phyloP scores from a whole-genome alignment of 768 basidiomycete genomes.

The Suillus bovinus region DNA sequence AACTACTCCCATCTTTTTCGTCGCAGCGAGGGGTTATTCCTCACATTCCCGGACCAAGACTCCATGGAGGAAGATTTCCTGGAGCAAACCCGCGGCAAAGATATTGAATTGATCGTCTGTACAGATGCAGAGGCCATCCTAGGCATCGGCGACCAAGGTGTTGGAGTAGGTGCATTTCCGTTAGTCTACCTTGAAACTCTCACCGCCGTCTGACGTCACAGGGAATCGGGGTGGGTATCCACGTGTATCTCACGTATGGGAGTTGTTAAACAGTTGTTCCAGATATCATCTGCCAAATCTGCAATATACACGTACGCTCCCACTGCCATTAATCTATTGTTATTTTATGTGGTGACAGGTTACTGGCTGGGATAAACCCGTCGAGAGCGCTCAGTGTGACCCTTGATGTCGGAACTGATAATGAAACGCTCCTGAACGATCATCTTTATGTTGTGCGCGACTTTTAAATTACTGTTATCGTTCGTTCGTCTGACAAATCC shows the following conservation, averaged over 20 bases:
- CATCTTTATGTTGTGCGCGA: slow-evolving; percentile 62
- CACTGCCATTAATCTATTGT: background rate
- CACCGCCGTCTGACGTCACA: slow-evolving; percentile 16
- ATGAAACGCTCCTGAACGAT: slow-evolving; percentile 61
- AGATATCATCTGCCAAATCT: slow-evolving; percentile 80
- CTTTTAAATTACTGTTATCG: background rate
- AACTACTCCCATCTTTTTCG: slow-evolving; percentile 86
- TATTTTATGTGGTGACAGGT: slow-evolving; percentile 32
- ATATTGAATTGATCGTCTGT: slow-evolving; percentile 79
- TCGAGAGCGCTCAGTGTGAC: slow-evolving; percentile 56
- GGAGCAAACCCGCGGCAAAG: slow-evolving; percentile 57
- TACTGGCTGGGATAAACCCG: slow-evolving; percentile 69
- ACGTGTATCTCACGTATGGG: background rate
- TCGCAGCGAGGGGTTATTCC: slow-evolving; percentile 73
- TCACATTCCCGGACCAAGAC: slow-evolving; percentile 60
- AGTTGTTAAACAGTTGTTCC: slow-evolving; percentile 4
- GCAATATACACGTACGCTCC: slow-evolving; percentile 66
- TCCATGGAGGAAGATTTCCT: slow-evolving; percentile 78
- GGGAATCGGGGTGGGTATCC: slow-evolving; percentile 51
- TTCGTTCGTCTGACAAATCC: slow-evolving; percentile 6
- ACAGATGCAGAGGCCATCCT: slow-evolving; percentile 87
- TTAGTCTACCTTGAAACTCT: slow-evolving; percentile 24
- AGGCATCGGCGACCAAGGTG: slow-evolving; percentile 76
- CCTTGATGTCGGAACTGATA: slow-evolving; percentile 80
- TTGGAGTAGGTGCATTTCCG: slow-evolving; percentile 46